Percentiles rank a stretch among this genome's conserved stretches.
Conservation (phyloP, 1,139 yeast genomes). For the Spencermartinsiella ligniputridi region DNA sequence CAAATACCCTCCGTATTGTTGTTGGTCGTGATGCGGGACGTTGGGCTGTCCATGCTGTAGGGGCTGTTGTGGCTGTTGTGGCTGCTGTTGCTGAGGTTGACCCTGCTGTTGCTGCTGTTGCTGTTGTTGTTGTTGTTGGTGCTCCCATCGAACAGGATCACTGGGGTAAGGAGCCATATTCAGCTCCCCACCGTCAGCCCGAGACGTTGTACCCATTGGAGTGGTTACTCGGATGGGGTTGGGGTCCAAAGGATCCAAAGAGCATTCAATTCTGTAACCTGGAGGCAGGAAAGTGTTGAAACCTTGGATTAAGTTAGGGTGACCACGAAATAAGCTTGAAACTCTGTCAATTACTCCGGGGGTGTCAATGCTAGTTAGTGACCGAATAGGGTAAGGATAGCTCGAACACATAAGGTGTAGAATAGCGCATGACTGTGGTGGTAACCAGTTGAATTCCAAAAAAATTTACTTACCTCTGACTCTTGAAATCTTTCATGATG, state of each 20-base stretch:
- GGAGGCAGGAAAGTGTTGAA: slow-evolving; percentile 96
- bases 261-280: slow-evolving; percentile 92
- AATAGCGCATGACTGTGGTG: neutral
- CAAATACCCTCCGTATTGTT: slow-evolving; percentile 3
- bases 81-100: slow-evolving; percentile 11
- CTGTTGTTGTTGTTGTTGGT: slow-evolving; percentile 21
- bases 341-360: slow-evolving; percentile 98
- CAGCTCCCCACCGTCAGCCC: slow-evolving; percentile 44
- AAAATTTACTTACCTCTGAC: slow-evolving; percentile 57
- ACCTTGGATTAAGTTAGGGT: slow-evolving; percentile 90
- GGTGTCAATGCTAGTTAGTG: slow-evolving; percentile 68
- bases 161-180: slow-evolving; percentile 5
- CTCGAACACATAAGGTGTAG: neutral
- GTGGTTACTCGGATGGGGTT: slow-evolving; percentile 93
- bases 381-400: neutral
- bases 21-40: neutral
- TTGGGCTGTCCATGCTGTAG: slow-evolving; percentile 3
- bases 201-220: slow-evolving; percentile 82
- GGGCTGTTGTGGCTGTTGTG: slow-evolving; percentile 9
- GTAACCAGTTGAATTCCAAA: neutral
- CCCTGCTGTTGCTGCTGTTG: slow-evolving; percentile 10
- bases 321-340: slow-evolving; percentile 84
- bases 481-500: slow-evolving; percentile 97
- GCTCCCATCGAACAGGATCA: slow-evolving; percentile 16
- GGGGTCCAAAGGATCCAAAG: slow-evolving; percentile 84